Base-by-base conservation (phyloP, 225 moss, liverwort and hornwort genomes). In the Physcomitrium patens region DNA sequence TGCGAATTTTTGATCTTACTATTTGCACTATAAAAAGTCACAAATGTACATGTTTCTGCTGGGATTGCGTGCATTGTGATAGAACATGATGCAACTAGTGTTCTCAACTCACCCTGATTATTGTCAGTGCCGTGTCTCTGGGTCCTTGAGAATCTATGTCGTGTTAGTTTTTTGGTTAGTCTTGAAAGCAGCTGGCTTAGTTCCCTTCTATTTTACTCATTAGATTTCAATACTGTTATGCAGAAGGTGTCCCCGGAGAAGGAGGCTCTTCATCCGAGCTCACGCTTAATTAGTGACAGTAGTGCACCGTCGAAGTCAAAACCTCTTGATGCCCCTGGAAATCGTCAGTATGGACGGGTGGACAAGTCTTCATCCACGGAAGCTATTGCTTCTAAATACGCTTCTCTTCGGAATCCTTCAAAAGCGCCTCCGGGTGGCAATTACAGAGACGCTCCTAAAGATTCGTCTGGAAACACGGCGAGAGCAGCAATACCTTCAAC, bases 311-410 rank as follows among this genome's bases (percentile, higher is more conserved):
- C 78, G 31, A 37, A 76, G 81, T 67, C 45, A 80, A 71, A 37
- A 4, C 5, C 31, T 51, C 81, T 49, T 49, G 90, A 87, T 63
- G 65, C 48, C 26, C 47, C 84, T 45, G 84, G 80, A 73, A 76
- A 42, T 42, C 82, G 85, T 74, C 78, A 70, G 47, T 78, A 77
- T 83, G 86, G 75, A 64, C 75, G 72, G 52, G 74, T 41, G 76
- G 85, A 78, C 47, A 83, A 77, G 54, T 77, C 85, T 9, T 77
- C 80, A 37, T 79, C 85, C 72, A 91, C 89, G 80, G 99, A 99
- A 74, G 86, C 87, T 50, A 79, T 95, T 64, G 84, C 85, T 57
- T 89, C 90, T 54, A 99, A 99, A 80, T 99, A 99, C 78, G 53
- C 85, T 7, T 63, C 60, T 11, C 58, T 86, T 61, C 84, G 75